These are phyloP conservation scores for Trametes polyzona DNA, from an alignment of 1,284 basidiomycete genomes.

Conservation along the genomic window DNA sequence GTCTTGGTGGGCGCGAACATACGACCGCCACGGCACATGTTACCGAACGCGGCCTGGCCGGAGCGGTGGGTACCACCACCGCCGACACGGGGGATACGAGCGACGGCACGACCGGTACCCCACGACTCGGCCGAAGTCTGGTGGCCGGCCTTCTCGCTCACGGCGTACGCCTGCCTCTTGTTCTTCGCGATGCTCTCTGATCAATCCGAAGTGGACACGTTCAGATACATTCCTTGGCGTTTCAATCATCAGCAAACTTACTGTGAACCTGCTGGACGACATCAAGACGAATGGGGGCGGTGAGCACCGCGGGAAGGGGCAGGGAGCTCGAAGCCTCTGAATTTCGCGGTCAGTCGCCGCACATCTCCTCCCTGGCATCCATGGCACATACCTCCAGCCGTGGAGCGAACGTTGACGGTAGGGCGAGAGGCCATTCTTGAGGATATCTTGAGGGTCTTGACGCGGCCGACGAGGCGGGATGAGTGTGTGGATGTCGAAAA, in stretches of 20 bases:
- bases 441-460: conserved; percentile 39
- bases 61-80: conserved; percentile 99
- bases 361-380: neutral
- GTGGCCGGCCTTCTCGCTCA: conserved; percentile 97
- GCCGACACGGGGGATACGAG: conserved; percentile 99
- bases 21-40: conserved; percentile 99
- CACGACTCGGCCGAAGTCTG: conserved; percentile 99
- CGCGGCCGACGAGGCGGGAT: conserved; percentile 25
- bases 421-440: conserved; percentile 85
- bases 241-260: conserved; percentile 50
- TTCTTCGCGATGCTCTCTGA: conserved; percentile 98
- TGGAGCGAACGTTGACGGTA: conserved; percentile 82
- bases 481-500: conserved; percentile 33
- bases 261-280: conserved; percentile 99
- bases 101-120: conserved; percentile 99
- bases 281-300: conserved; percentile 98
- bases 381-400: conserved; percentile 65
- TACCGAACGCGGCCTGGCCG: conserved; percentile 99
- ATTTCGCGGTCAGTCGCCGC: conserved; percentile 10
- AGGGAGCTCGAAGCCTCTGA: conserved; percentile 88
- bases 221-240: neutral
- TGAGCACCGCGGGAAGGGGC: conserved; percentile 95
- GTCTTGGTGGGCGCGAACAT: conserved; percentile 99
- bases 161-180: conserved; percentile 97
- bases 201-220: neutral